Evolutionary conservation across 192 early-diverging fungal genomes (phyloP).

Genomic region (Podila epicladia): DNA sequence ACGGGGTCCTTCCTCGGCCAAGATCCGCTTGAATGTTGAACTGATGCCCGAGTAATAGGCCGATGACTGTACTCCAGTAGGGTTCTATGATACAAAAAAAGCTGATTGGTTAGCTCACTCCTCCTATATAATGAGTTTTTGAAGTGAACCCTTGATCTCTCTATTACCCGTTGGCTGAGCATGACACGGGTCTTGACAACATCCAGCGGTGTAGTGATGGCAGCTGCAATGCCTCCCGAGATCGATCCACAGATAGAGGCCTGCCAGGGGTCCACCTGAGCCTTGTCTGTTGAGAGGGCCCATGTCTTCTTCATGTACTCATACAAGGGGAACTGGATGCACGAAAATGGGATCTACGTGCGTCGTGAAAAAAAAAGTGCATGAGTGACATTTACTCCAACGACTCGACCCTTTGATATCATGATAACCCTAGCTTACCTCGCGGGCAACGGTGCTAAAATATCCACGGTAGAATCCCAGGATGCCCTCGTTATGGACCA

Average conservation of each 20-base stretch:
- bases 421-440: slow-evolving; percentile 56
- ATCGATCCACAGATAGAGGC: slow-evolving; percentile 88
- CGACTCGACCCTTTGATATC: background rate
- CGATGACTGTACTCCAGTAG: slow-evolving; percentile 41
- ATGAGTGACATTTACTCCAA: background rate
- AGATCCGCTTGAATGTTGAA: slow-evolving; percentile 77
- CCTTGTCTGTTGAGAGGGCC: slow-evolving; percentile 55
- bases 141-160: no score
- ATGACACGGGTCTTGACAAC: slow-evolving; percentile 97
- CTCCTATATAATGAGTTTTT: slow-evolving; percentile 1
- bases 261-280: slow-evolving; percentile 74
- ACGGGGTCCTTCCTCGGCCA: slow-evolving; percentile 78
- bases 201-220: slow-evolving; percentile 93
- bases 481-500: slow-evolving; percentile 75
- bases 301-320: slow-evolving; percentile 83
- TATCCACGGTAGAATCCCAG: slow-evolving; percentile 94
- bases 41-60: slow-evolving; percentile 74
- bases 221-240: slow-evolving; percentile 91
- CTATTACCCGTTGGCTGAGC: slow-evolving; percentile 69
- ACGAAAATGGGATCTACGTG: slow-evolving; percentile 89
- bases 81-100: slow-evolving; percentile 10
- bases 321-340: slow-evolving; percentile 96
- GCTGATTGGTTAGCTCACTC: no score
- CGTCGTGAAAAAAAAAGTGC: background rate
- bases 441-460: slow-evolving; percentile 89